phyloP scores from a whole-genome alignment of 2,329 filamentous ascomycete species.

The Xylariaceae sp. region DNA sequence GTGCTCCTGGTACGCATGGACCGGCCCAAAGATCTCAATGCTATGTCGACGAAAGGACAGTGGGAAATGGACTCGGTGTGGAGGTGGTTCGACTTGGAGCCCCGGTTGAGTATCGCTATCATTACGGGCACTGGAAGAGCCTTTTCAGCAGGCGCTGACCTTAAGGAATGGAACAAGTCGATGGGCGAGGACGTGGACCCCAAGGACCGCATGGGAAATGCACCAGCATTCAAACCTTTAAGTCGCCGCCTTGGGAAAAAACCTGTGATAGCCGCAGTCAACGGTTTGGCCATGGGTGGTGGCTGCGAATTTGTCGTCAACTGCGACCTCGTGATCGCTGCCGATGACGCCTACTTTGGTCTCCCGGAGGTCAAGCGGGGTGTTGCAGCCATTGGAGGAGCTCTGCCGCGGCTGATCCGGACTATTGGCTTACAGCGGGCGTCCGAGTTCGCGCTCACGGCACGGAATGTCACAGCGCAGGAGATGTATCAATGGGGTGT shows the following conservation, averaged over 20 bases:
- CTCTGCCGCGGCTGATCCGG: constrained; percentile 24
- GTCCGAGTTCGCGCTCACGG: constrained; percentile 26
- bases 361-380: constrained; percentile 35
- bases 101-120: constrained; percentile 26
- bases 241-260: constrained; percentile 55
- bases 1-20: constrained; percentile 41
- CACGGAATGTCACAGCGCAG: constrained; percentile 23
- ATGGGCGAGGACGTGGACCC: constrained; percentile 24
- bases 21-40: constrained; percentile 35
- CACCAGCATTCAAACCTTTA: constrained; percentile 34
- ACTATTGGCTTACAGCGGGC: constrained; percentile 24
- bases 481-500: constrained; percentile 26
- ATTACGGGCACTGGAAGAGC: constrained; percentile 27
- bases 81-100: constrained; percentile 29
- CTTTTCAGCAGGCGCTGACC: constrained; percentile 26
- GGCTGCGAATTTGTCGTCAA: constrained; percentile 61
- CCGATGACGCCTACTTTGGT: constrained; percentile 50
- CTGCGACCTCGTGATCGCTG: constrained; percentile 58
- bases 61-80: constrained; percentile 41
- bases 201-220: constrained; percentile 15
- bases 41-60: constrained; percentile 39
- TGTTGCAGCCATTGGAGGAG: constrained; percentile 25
- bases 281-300: constrained; percentile 59
- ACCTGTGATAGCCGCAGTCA: constrained; percentile 62
- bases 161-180: constrained; percentile 27